Percentiles rank a stretch among this genome's conserved stretches.
These are phyloP conservation scores for Oenanthe sinensis DNA, from an alignment of 129 eudicot species.

Conservation along the genomic window DNA sequence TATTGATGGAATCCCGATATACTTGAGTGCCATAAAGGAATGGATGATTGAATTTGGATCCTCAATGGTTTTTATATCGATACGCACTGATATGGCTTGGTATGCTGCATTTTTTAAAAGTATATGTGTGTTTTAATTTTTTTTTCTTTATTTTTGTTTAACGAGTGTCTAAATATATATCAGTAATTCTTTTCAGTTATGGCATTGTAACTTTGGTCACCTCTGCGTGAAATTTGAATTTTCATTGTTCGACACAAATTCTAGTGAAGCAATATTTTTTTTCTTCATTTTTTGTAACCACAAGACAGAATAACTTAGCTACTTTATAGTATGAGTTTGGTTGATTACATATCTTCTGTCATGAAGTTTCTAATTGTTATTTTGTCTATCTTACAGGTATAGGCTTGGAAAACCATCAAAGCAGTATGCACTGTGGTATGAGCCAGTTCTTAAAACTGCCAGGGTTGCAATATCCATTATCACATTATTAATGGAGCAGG, in stretches of 20 bases:
- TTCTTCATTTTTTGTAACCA: not conserved
- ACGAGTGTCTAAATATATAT: not conserved
- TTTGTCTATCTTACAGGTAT: constrained; percentile 50
- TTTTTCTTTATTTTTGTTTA: not conserved
- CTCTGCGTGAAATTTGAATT: not conserved
- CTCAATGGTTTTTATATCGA: constrained; percentile 80
- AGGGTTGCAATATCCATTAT: constrained; percentile 68
- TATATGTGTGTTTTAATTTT: not conserved
- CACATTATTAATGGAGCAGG: constrained; percentile 80
- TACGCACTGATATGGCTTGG: constrained; percentile 98
- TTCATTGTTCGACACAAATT: not conserved
- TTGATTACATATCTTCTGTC: not conserved
- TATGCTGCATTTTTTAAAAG: constrained; percentile 10
- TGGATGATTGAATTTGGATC: constrained; percentile 97
- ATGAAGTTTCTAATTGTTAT: not conserved
- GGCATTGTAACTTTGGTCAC: not conserved
- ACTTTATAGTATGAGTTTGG: not conserved
- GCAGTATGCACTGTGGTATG: constrained; percentile 93
- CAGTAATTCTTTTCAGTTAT: not conserved
- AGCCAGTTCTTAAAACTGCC: constrained; percentile 81
- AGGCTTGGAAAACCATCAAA: constrained; percentile 94
- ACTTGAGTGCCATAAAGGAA: constrained; percentile 87
- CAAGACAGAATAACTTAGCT: not conserved
- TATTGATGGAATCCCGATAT: constrained; percentile 78
- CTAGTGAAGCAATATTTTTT: not conserved